Conservation (phyloP, 1,284 basidiomycete species). For the Ceratobasidium sp. region DNA sequence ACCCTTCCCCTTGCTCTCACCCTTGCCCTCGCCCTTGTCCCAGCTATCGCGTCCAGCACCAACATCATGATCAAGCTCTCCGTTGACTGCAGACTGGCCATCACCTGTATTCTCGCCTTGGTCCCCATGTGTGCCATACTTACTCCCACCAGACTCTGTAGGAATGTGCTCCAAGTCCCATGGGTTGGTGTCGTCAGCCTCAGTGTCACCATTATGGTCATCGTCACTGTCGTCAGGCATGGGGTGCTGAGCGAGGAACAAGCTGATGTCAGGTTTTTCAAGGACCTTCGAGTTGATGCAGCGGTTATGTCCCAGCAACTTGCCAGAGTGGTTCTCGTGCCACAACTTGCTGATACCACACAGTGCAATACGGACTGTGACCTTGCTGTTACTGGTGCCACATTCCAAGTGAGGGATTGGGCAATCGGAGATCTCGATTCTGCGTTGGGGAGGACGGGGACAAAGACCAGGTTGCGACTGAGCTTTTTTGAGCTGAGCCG, state of each 20-base stretch:
- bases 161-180: neutral
- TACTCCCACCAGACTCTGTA: too few species aligned
- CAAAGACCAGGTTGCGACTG: neutral
- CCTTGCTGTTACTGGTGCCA: conserved; percentile 2
- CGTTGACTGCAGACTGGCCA: too few species aligned
- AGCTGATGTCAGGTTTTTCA: neutral
- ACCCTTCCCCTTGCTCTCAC: too few species aligned
- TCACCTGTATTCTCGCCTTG: too few species aligned
- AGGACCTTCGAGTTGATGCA: neutral
- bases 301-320: neutral
- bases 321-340: neutral
- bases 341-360: conserved; percentile 5
- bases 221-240: neutral
- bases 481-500: neutral
- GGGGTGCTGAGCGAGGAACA: neutral
- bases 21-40: too few species aligned
- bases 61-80: too few species aligned
- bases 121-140: too few species aligned
- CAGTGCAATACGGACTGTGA: neutral
- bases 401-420: conserved; percentile 25
- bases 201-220: neutral
- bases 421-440: neutral
- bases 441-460: neutral
- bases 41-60: too few species aligned
- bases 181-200: neutral